phyloP scores from a whole-genome alignment of 768 basidiomycete species.

The Tylopilus subfusipes region DNA sequence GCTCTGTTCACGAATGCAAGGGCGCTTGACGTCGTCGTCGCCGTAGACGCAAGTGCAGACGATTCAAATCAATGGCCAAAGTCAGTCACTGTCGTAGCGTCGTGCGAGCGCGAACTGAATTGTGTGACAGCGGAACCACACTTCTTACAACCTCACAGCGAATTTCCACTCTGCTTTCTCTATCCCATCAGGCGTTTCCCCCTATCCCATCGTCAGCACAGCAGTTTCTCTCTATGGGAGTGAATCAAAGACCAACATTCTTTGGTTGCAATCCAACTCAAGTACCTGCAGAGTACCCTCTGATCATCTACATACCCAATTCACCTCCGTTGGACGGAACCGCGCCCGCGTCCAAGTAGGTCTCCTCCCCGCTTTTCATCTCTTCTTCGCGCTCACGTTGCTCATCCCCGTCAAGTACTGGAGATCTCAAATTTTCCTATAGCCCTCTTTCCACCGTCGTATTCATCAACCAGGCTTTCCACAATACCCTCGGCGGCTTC shows the following conservation, averaged over 20 bases:
- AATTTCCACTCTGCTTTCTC: constrained; percentile 40
- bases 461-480: constrained; percentile 60
- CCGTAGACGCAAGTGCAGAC: constrained; percentile 65
- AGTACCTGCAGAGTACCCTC: constrained; percentile 52
- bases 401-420: constrained; percentile 37
- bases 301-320: constrained; percentile 75
- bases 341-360: constrained; percentile 62
- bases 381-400: constrained; percentile 5
- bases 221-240: constrained; percentile 55
- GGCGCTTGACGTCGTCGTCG: constrained; percentile 70
- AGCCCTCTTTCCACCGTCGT: constrained; percentile 47
- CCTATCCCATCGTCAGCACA: constrained; percentile 52
- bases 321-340: constrained; percentile 64
- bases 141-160: constrained; percentile 44
- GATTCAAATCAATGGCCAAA: constrained; percentile 63
- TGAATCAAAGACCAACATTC: constrained; percentile 69
- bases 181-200: constrained; percentile 60
- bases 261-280: constrained; percentile 68
- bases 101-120: neutral
- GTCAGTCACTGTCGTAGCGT: constrained; percentile 34
- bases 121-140: constrained; percentile 47
- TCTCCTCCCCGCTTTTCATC: neutral
- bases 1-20: constrained; percentile 69
- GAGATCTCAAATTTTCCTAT: constrained; percentile 61
- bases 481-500: constrained; percentile 58